Conservation (phyloP, 2,329 filamentous ascomycete species). For the Trichocomaceae sp. region DNA sequence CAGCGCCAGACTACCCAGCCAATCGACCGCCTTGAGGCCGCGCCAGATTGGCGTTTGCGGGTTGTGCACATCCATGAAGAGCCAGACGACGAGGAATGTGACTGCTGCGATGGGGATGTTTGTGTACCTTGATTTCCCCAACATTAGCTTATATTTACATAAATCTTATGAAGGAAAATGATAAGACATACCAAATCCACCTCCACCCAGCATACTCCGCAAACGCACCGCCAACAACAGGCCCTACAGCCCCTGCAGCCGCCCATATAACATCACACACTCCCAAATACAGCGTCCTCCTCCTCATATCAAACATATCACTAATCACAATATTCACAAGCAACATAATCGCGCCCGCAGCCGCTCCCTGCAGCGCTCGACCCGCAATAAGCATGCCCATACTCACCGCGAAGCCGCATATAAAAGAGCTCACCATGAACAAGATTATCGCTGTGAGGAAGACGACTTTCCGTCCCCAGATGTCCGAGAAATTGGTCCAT, state of each 20-base stretch:
- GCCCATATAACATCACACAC: conserved; percentile 41
- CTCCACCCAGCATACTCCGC: conserved; percentile 49
- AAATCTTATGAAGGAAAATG: conserved; percentile 26
- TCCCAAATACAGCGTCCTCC: conserved; percentile 42
- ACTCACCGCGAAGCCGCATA: conserved; percentile 46
- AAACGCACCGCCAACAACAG: conserved; percentile 50
- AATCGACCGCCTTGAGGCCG: conserved; percentile 43
- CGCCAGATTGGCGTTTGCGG: conserved; percentile 19
- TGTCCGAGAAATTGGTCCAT: conserved; percentile 41
- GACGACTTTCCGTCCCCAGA: conserved; percentile 54
- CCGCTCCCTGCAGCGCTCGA: conserved; percentile 52
- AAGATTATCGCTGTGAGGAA: conserved; percentile 49
- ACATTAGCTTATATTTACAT: neutral
- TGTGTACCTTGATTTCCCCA: conserved; percentile 24
- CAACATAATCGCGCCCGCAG: conserved; percentile 51
- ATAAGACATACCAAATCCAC: conserved; percentile 41
- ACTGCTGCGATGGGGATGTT: conserved; percentile 22
- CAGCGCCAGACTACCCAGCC: conserved; percentile 56
- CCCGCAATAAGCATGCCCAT: conserved; percentile 54
- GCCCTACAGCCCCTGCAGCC: conserved; percentile 50
- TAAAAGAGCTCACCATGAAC: conserved; percentile 51
- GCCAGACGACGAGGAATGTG: conserved; percentile 6
- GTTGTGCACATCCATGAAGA: conserved; percentile 18
- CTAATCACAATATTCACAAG: conserved; percentile 53
- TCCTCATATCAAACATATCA: conserved; percentile 50